Base-by-base conservation (phyloP, 2,329 filamentous ascomycete genomes). In the Talaromyces verruculosus region DNA sequence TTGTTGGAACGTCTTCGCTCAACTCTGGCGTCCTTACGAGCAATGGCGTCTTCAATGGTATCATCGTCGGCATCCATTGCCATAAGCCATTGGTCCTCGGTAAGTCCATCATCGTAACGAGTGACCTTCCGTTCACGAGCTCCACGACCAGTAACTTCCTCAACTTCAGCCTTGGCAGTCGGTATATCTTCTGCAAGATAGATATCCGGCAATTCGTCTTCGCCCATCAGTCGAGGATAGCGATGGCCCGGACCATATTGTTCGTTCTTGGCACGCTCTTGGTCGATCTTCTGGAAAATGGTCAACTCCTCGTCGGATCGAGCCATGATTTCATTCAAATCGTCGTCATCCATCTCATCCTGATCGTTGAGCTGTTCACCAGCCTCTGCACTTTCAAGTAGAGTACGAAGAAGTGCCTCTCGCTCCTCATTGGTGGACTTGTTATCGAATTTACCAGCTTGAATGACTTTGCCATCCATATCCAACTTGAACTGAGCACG, bases 391-490 rank as follows among this genome's bases (percentile, higher is more conserved):
- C 90, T 90, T 77, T 99, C 95, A 67, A 99, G 84, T 74, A 99
- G 88, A 59, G 96, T 96, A 73, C 95, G 89, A 71, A 99, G 84
- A 87, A 99, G 94, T 51, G 95, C 94, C 75, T 99, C 95, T 84
- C 95, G 92, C 79, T 99, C 95, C 64, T 96, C 96, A 77, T 97
- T 95, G 0, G 95, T 98, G 1, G 95, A 99, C 76, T 98, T 99
- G 83, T 99, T 98, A 73, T 99, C 95, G 82, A 99, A 99, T 76
- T 96, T 96, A 88, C 95, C 95, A 67, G 95, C 95, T 77, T 99
- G 95, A 72, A 99, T 99, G 76, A 99, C 93, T 80, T 99, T 99
- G 82, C 95, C 94, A 75, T 99, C 95, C 91, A 99, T 97, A 78
- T 98, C 94, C 70, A 99, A 87, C 85, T 99, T 99, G 86, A 91